phyloP scores from a whole-genome alignment of 108 stramenopile genomes.

The Pseudonitzschia multiseries region DNA sequence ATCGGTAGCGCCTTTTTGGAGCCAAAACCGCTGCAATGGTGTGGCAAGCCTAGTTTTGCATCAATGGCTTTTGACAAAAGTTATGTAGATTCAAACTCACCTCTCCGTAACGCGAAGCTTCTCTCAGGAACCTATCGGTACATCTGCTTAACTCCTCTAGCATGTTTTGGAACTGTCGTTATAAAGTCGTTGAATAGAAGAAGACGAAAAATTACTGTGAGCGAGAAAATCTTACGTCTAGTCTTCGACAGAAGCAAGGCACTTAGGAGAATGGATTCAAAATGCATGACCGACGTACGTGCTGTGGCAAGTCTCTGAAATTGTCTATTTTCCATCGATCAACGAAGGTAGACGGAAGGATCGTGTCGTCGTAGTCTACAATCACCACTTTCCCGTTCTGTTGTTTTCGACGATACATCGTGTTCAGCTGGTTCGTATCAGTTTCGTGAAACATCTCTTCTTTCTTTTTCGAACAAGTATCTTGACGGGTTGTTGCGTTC shows the following conservation, averaged over 20 bases:
- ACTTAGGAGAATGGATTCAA: not conserved
- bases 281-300: slow-evolving; percentile 47
- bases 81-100: slow-evolving; percentile 36
- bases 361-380: slow-evolving; percentile 93
- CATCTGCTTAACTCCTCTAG: slow-evolving; percentile 69
- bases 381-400: slow-evolving; percentile 59
- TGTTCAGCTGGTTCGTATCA: not conserved
- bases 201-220: slow-evolving; percentile 18
- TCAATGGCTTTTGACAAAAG: not conserved
- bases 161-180: slow-evolving; percentile 61
- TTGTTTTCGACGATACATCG: slow-evolving; percentile 7
- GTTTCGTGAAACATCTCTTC: not conserved
- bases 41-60: not conserved
- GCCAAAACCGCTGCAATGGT: not conserved
- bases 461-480: not conserved
- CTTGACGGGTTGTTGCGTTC: not conserved
- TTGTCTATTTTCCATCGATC: slow-evolving; percentile 69
- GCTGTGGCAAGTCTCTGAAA: slow-evolving; percentile 59
- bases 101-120: slow-evolving; percentile 81
- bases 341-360: slow-evolving; percentile 86
- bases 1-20: not conserved
- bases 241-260: not conserved
- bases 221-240: not conserved
- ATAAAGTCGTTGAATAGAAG: slow-evolving; percentile 2
- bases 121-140: slow-evolving; percentile 69